Base-by-base conservation (phyloP, 768 basidiomycete genomes). In the Tylopilus plumbeoviolaceoides region DNA sequence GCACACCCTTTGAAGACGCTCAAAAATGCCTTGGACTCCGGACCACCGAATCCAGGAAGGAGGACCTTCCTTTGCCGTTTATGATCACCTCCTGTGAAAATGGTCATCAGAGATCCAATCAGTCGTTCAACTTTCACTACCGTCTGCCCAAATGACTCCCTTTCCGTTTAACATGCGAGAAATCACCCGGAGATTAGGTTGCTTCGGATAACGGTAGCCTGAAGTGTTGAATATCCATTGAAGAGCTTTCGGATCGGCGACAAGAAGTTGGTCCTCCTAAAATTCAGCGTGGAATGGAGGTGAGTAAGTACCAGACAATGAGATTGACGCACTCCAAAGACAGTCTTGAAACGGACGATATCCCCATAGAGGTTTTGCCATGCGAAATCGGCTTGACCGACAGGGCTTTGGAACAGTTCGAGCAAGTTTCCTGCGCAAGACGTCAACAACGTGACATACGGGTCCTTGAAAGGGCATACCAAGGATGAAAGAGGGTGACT, bases 1-100 rank as follows among this genome's bases (percentile, higher is more conserved):
- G 61, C 70, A 11, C 59, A 75, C 51, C 68, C 70, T 35, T 66
- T 71, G 65, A 83, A 82, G 44, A 81, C 67, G 23, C 73, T 67
- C 7, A 82, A 69, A 53, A 78, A 80, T 1, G 80, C 72, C 50
- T 74, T 80, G 28, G 75, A 72, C 56, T 82, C 78, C 1, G 75
- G 74, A 9, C 64, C 72, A 48, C 81, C 79, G 53, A 83, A 83
- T 3, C 78, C 81, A 3, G 80, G 81, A 44, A 79, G 69, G 72
- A 82, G 75, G 20, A 80, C 71, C 55, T 73, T 81, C 52, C 78
- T 67, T 49, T 83, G 80, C 42, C 82, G 73, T 60, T 70, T 79
- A 54, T 83, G 82, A 31, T 67, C 74, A n/a, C 73, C 67, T 2
- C 74, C 68, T 69, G 44, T 41, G 6, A 42, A 48, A 35, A 38